Evolutionary conservation across 2,329 filamentous ascomycete genomes (phyloP).

Genomic region (Apiospora aurea): DNA sequence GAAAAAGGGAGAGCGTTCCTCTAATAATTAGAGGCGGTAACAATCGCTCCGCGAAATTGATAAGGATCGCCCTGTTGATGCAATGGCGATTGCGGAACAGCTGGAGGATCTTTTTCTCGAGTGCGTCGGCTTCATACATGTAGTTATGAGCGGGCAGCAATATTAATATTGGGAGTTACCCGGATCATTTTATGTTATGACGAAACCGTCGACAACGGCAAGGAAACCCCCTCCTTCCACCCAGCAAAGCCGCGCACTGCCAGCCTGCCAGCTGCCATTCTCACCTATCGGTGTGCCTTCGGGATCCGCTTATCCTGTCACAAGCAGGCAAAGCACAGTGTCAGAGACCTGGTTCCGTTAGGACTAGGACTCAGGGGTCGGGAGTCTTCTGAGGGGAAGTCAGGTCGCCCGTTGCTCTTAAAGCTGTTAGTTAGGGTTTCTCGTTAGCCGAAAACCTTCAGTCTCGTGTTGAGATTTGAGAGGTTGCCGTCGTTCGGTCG

Average conservation of each 20-base stretch:
- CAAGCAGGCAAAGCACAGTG: slow-evolving; percentile 15
- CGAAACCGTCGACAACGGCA: slow-evolving; percentile 19
- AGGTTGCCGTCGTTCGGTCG: background rate
- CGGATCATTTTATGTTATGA: slow-evolving; percentile 17
- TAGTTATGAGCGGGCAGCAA: slow-evolving; percentile 10
- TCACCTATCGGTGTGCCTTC: background rate
- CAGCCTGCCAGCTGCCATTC: slow-evolving; percentile 1
- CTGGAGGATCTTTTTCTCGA: background rate
- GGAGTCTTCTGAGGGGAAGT: background rate
- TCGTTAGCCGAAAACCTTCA: slow-evolving; percentile 17
- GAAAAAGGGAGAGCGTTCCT: background rate
- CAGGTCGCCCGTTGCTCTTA: background rate
- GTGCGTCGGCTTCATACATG: slow-evolving; percentile 2
- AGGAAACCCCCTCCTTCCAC: background rate
- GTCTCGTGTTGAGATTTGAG: background rate
- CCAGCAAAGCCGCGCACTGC: slow-evolving; percentile 3
- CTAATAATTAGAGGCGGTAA: background rate
- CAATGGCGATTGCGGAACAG: background rate
- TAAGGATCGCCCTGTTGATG: background rate
- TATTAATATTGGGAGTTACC: slow-evolving; percentile 5
- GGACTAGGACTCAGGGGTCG: background rate
- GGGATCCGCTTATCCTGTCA: background rate
- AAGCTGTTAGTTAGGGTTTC: background rate
- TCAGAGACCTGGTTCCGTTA: background rate
- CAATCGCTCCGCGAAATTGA: background rate